These are phyloP conservation scores for Candida ovalis DNA, from an alignment of 805 yeast genomes.

Conservation along the genomic window DNA sequence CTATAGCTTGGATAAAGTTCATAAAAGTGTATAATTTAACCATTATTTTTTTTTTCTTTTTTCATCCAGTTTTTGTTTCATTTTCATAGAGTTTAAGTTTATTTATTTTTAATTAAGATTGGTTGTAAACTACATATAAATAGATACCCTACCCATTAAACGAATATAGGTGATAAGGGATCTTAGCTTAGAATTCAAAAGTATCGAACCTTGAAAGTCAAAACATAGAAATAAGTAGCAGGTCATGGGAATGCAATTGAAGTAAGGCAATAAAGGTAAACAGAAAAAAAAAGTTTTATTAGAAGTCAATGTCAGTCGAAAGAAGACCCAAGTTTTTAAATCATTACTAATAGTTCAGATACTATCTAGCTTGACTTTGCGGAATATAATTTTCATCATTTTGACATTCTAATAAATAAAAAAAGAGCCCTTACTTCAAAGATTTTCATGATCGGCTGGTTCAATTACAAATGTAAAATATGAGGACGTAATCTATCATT, in stretches of 20 bases:
- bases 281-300: neutral
- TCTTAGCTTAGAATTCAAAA: neutral
- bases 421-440: too few species aligned
- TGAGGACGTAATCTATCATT: neutral
- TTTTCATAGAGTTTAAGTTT: too few species aligned
- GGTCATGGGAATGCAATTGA: neutral
- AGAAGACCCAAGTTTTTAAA: slow-evolving; percentile 36
- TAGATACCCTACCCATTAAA: too few species aligned
- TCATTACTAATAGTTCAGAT: slow-evolving; percentile 37
- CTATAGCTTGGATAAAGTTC: too few species aligned
- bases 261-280: neutral
- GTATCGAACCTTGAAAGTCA: too few species aligned
- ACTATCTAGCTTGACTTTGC: slow-evolving; percentile 42
- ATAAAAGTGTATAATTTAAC: too few species aligned
- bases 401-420: slow-evolving; percentile 4
- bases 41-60: too few species aligned
- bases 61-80: too few species aligned
- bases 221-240: too few species aligned
- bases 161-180: too few species aligned
- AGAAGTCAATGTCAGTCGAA: slow-evolving; percentile 29
- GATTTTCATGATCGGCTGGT: too few species aligned
- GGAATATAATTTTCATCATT: slow-evolving; percentile 32
- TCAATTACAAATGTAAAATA: neutral
- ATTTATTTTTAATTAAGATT: neutral
- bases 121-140: too few species aligned